These are phyloP conservation scores for Linum lewisii DNA, from an alignment of 345 rosid species.

Conservation along the genomic window DNA sequence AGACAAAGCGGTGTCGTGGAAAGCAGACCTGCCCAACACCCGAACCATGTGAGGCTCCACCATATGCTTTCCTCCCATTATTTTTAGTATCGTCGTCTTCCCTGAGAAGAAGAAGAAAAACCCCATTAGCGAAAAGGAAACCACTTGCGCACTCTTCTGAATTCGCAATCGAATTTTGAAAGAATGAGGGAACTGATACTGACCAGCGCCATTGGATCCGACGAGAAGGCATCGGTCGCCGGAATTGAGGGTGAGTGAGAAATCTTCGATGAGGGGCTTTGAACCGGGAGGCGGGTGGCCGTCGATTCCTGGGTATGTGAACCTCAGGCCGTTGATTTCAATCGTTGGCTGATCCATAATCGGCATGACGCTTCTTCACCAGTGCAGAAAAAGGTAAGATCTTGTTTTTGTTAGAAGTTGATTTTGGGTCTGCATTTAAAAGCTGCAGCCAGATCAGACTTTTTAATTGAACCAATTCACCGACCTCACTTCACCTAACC, in stretches of 20 bases:
- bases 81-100: slow-evolving; percentile 82
- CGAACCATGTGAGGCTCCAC: slow-evolving; percentile 90
- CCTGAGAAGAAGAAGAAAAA: too few species aligned
- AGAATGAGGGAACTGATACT: too few species aligned
- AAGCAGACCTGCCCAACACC: slow-evolving; percentile 75
- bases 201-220: slow-evolving; percentile 95
- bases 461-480: too few species aligned
- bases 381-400: too few species aligned
- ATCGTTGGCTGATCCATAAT: slow-evolving; percentile 36
- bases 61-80: slow-evolving; percentile 94
- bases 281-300: slow-evolving; percentile 90
- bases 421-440: too few species aligned
- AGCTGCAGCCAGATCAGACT: too few species aligned
- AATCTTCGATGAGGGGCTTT: slow-evolving; percentile 61
- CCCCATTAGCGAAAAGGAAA: too few species aligned
- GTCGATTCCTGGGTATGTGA: slow-evolving; percentile 95
- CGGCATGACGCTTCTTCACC: slow-evolving; percentile 14
- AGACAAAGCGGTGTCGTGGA: slow-evolving; percentile 76
- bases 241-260: slow-evolving; percentile 47
- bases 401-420: too few species aligned
- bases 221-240: slow-evolving; percentile 90
- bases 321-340: slow-evolving; percentile 62
- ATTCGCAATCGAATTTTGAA: too few species aligned
- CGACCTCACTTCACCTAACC: too few species aligned
- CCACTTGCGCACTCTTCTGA: neutral